Base-by-base conservation (phyloP, 257 asterid genomes). In the Nicotiana tomentosiformis region DNA sequence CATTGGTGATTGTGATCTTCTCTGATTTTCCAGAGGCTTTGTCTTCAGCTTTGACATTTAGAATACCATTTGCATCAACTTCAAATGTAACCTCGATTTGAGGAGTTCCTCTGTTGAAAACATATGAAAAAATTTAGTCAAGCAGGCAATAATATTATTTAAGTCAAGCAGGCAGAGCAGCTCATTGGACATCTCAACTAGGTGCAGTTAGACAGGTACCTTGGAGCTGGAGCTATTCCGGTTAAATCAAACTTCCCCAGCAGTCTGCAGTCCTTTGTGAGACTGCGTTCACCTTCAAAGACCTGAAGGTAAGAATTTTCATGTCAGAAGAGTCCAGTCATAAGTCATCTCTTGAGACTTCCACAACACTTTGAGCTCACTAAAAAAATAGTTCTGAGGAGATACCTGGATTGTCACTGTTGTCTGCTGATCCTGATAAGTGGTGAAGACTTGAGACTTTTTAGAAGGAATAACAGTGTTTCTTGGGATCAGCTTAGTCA, bases 191-290 rank as follows among this genome's bases (percentile, higher is more conserved):
- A 57, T 12, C 20, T 17, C 62, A 57, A 57, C 10, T 7, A 57
- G 64, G 26, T 57, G 64, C 26, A 57, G 64, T 18, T 51, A 10
- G 66, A 30, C 56, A 77, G 5, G 39, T 17, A 80, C 83, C 83
- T 80, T 80, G 76, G 76, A 62, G 83, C 83, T 62, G 83, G 83
- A 66, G 83, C 43, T n/a, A 80, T 80, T 43, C 83, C 83, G n/a
- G 69, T 78, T 35, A 78, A 61, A 33, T 57, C 69, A 37, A 78
- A 78, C 18, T 46, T 60, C 55, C 69, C 69, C 33, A 78, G 82
- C 55, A 30, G 49, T 11, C 69, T 78, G 56, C 82, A 78, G 68
- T 57, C 32, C 18, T 60, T 78, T 58, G 68, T 30, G 26, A 60
- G 55, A 10, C 56, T 78, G 4, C 82, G 49, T 62, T 64, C 77